These are phyloP conservation scores for Parietichytrium sp. DNA, from an alignment of 108 stramenopile genomes.

Conservation along the genomic window DNA sequence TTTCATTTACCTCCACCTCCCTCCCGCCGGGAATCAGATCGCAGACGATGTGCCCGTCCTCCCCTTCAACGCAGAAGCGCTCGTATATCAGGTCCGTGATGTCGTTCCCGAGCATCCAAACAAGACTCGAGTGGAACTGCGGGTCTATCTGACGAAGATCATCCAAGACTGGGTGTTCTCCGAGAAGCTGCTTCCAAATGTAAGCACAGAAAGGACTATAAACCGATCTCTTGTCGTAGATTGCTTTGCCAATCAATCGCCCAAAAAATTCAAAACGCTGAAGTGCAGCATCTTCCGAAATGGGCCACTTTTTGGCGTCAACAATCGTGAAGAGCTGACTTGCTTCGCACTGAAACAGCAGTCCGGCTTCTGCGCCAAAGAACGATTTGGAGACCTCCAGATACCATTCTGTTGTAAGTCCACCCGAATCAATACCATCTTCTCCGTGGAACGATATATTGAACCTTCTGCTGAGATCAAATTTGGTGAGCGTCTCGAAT, in stretches of 20 bases:
- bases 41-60: slow-evolving; percentile 35
- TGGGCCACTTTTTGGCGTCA: background rate
- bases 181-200: slow-evolving; percentile 35
- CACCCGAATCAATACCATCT: slow-evolving; percentile 44
- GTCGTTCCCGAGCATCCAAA: slow-evolving; percentile 55
- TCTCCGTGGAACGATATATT: slow-evolving; percentile 40
- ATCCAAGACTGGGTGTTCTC: background rate
- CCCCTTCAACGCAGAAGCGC: slow-evolving; percentile 37
- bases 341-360: background rate
- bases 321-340: background rate
- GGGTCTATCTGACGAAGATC: slow-evolving; percentile 46
- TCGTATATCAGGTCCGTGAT: slow-evolving; percentile 51
- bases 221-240: slow-evolving; percentile 14
- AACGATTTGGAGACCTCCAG: background rate
- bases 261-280: background rate
- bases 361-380: background rate
- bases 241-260: slow-evolving; percentile 1
- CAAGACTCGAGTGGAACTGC: slow-evolving; percentile 44
- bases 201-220: slow-evolving; percentile 17
- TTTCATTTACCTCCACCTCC: slow-evolving; percentile 51
- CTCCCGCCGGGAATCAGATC: background rate
- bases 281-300: background rate
- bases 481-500: background rate
- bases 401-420: slow-evolving; percentile 46
- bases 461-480: background rate